Percentiles rank a stretch among this genome's conserved stretches.
phyloP scores from a whole-genome alignment of 192 early-diverging fungal species.

The Backusella tarrabulga region DNA sequence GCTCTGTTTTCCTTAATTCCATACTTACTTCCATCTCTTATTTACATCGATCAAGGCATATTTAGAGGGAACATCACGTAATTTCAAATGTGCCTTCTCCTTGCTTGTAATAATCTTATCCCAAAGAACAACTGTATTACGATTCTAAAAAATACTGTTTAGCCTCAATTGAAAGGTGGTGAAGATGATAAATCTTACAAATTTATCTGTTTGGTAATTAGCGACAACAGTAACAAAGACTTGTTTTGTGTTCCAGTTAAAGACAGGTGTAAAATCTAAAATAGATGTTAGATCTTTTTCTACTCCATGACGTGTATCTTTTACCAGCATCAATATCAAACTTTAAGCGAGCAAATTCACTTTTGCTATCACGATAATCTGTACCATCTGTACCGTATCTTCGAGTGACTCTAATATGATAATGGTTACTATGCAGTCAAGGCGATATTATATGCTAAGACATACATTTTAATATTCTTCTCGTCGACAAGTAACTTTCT shows the following conservation, averaged over 20 bases:
- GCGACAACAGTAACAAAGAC: conserved; percentile 77
- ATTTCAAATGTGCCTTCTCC: conserved; percentile 57
- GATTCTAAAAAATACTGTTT: conserved; percentile 30
- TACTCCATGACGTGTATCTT: background rate
- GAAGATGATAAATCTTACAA: conserved; percentile 45
- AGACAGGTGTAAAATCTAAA: conserved; percentile 72
- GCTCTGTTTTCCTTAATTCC: background rate
- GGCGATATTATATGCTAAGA: background rate
- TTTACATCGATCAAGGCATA: conserved; percentile 72
- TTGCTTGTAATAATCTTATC: conserved; percentile 76
- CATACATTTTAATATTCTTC: conserved; percentile 26
- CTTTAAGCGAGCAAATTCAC: conserved; percentile 59
- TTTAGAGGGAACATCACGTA: conserved; percentile 58
- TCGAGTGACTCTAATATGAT: conserved; percentile 37
- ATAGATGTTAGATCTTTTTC: background rate
- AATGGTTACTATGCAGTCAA: background rate
- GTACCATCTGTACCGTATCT: conserved; percentile 51
- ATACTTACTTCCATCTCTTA: conserved; percentile 63
- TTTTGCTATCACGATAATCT: conserved; percentile 52
- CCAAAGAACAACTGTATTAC: conserved; percentile 82
- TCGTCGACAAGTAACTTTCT: conserved; percentile 18
- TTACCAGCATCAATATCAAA: conserved; percentile 74
- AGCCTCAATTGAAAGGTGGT: too few relatives aligned
- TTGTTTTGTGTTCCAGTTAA: conserved; percentile 92
- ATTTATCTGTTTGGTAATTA: conserved; percentile 68